These are phyloP conservation scores for Diaporthe sp. DNA, from an alignment of 2,329 filamentous ascomycete genomes.

Conservation along the genomic window DNA sequence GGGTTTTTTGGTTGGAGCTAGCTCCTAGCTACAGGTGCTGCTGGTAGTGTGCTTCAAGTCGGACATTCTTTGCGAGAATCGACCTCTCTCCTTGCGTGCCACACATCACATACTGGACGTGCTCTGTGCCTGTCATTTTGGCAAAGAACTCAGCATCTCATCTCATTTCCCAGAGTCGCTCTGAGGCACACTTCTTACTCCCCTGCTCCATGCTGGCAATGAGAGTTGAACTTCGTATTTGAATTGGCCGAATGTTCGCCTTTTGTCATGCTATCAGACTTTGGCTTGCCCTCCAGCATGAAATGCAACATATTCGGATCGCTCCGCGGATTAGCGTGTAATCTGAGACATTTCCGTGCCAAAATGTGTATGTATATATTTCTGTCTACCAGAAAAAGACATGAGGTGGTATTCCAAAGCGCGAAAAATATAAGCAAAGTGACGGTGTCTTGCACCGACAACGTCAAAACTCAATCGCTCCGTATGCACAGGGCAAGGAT, in stretches of 20 bases:
- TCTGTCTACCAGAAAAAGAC: constrained; percentile 19
- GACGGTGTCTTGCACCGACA: constrained; percentile 4
- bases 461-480: constrained; percentile 21
- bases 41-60: background rate
- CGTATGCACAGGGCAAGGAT: constrained; percentile 26
- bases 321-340: background rate
- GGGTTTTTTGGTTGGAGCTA: constrained; percentile 15
- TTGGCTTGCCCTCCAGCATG: background rate
- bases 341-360: constrained; percentile 12
- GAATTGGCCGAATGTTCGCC: background rate
- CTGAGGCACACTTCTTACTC: background rate
- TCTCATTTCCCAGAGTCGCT: background rate
- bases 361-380: background rate
- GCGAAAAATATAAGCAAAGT: background rate
- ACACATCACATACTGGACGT: background rate
- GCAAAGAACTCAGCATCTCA: background rate
- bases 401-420: constrained; percentile 14
- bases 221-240: background rate
- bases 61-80: constrained; percentile 20
- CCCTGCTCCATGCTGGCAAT: background rate
- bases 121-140: background rate
- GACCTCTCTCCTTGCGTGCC: background rate
- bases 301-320: background rate
- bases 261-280: background rate
- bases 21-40: background rate